Evolutionary conservation across 352 stramenopile genomes (phyloP).

Genomic region (Plasmopara muralis): DNA sequence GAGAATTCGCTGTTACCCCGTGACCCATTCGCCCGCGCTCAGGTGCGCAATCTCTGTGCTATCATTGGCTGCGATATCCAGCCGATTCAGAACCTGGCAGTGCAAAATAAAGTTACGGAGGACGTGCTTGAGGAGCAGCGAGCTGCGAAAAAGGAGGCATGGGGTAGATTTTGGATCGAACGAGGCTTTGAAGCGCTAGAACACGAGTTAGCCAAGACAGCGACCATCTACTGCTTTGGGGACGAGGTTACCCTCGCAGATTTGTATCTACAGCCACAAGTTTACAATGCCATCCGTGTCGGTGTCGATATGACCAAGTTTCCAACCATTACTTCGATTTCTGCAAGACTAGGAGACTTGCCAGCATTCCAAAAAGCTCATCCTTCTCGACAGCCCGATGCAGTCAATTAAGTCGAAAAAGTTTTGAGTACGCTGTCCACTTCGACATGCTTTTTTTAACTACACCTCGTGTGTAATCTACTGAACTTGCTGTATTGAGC

Average conservation of each 20-base stretch:
- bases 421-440: no score
- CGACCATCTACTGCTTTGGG: constrained; percentile 63
- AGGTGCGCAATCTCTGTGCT: constrained; percentile 82
- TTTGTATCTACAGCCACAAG: constrained; percentile 85
- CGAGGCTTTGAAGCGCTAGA: constrained; percentile 85
- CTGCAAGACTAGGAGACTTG: constrained; percentile 51
- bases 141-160: constrained; percentile 31
- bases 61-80: constrained; percentile 90
- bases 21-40: constrained; percentile 56
- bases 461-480: constrained; percentile 2
- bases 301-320: constrained; percentile 48
- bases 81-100: constrained; percentile 85
- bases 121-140: constrained; percentile 51
- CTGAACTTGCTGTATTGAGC: constrained; percentile 20
- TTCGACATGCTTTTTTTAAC: no score
- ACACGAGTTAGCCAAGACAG: constrained; percentile 40
- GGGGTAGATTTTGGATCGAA: constrained; percentile 66
- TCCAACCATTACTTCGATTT: constrained; percentile 60
- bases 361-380: constrained; percentile 80
- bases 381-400: constrained; percentile 74
- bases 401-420: constrained; percentile 12
- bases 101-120: constrained; percentile 51
- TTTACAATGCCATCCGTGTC: constrained; percentile 90
- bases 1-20: constrained; percentile 52
- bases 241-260: constrained; percentile 85